phyloP scores from a whole-genome alignment of 139 green algal genomes.

The Monoraphidium neglectum region DNA sequence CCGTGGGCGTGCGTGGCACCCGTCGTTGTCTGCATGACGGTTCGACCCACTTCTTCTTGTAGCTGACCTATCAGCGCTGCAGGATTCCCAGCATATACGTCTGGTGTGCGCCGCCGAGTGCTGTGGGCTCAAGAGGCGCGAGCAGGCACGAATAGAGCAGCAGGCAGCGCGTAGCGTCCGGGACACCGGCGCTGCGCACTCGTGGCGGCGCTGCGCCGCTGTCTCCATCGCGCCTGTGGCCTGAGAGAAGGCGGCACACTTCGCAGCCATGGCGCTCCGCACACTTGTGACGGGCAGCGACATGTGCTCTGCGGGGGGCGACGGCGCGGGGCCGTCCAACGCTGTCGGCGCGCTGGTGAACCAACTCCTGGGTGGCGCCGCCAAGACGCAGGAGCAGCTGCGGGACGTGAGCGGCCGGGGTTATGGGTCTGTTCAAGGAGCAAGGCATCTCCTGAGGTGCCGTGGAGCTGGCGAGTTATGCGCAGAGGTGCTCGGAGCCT shows the following conservation, averaged over 20 bases:
- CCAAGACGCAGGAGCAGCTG: conserved; percentile 76
- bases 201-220: not conserved
- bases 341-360: conserved; percentile 75
- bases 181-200: not conserved
- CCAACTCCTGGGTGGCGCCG: conserved; percentile 68
- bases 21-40: too few species aligned
- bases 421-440: not conserved
- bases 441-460: too few species aligned
- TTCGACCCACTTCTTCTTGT: too few species aligned
- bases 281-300: conserved; percentile 82
- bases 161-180: too few species aligned
- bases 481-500: not conserved
- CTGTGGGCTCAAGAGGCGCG: too few species aligned
- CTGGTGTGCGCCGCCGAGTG: too few species aligned
- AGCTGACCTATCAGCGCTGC: too few species aligned
- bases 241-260: not conserved
- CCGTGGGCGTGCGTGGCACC: too few species aligned
- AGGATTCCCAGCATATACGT: too few species aligned
- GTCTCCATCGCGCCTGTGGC: too few species aligned
- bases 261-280: conserved; percentile 56
- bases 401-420: conserved; percentile 45
- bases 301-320: conserved; percentile 63
- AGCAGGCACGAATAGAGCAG: too few species aligned
- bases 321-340: conserved; percentile 75
- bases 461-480: too few species aligned